phyloP scores from a whole-genome alignment of 371 early-diverging fungal species.

The Nematocida sp. region DNA sequence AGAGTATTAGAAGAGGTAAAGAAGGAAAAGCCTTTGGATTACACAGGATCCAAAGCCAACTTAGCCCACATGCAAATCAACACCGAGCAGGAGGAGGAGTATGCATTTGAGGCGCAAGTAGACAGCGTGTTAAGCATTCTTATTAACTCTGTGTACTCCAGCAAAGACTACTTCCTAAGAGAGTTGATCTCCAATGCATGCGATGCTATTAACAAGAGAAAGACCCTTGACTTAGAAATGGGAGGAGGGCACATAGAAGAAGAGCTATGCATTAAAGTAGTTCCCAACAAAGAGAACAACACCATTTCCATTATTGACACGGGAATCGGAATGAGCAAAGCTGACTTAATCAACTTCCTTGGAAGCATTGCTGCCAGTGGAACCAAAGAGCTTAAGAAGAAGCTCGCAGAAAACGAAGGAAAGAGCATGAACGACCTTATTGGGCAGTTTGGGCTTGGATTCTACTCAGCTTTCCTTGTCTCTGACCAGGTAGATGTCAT shows the following conservation, averaged over 20 bases:
- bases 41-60: neutral
- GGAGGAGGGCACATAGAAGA: conserved; percentile 69
- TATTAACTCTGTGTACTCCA: conserved; percentile 78
- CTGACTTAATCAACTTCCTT: conserved; percentile 83
- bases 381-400: conserved; percentile 86
- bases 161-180: conserved; percentile 86
- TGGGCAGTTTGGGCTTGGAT: conserved; percentile 96
- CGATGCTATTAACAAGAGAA: conserved; percentile 88
- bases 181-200: conserved; percentile 86
- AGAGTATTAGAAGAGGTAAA: conserved; percentile 41
- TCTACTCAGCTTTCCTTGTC: conserved; percentile 90
- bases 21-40: conserved; percentile 24
- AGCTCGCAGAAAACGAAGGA: conserved; percentile 68
- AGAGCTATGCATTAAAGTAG: conserved; percentile 77
- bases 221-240: conserved; percentile 71
- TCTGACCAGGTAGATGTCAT: conserved; percentile 85
- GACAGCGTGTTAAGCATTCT: conserved; percentile 81
- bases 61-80: conserved; percentile 14
- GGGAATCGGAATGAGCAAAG: conserved; percentile 94
- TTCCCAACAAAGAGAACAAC: conserved; percentile 71
- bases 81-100: conserved; percentile 57
- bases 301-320: conserved; percentile 77
- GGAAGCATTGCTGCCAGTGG: conserved; percentile 91
- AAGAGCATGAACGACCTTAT: conserved; percentile 76
- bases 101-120: conserved; percentile 77